Base-by-base conservation (phyloP, 345 rosid species). In the Trapa bicornis region DNA sequence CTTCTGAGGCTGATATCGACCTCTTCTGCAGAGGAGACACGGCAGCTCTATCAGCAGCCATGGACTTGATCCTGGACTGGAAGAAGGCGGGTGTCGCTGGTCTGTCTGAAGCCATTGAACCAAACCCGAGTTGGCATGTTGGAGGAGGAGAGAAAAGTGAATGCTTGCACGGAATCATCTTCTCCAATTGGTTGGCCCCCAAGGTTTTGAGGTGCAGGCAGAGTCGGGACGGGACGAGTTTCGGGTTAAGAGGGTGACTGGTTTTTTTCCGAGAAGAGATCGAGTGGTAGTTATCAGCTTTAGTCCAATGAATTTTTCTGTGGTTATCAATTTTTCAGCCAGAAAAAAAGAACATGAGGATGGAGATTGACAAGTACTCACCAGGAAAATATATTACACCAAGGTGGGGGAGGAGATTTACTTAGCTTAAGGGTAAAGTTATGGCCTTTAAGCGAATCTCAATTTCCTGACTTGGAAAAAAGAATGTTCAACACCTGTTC, bases 1-100 rank as follows among this genome's bases (percentile, higher is more conserved):
- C 77, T 78, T 88, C 97, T 45, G 71, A 69, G 48, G 86, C 87
- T 1, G 90, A 88, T 64, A 81, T 72, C 57, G 79, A 64, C 69
- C 77, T 83, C 67, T 78, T 83, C 68, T 35, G 82, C 65, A 71
- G 76, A 41, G 75, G 65, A 69, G 83, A 72, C 5, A 45, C 43
- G 41, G 68, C 52, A 62, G 75, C 47, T 57, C 78, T 70, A 48
- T 70, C 65, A 47, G 74, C 7, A 62, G 82, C 68, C 81, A 69
- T 75, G 67, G 80, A 71, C 65, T 47, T 78, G 72, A 74, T 69
- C 67, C 68, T 32, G 47, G 66, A 42, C 1, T 12, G 6, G 67
- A 41, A 41, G 7, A 8, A 39, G 62, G 61, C 12, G 17, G 62
- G 36, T n/a, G 35, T 12, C 50, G 1, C 16, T 0, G 72, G 8